Evolutionary conservation across 805 yeast genomes (phyloP).

Genomic region (Tetrapisispora namnaoensis): DNA sequence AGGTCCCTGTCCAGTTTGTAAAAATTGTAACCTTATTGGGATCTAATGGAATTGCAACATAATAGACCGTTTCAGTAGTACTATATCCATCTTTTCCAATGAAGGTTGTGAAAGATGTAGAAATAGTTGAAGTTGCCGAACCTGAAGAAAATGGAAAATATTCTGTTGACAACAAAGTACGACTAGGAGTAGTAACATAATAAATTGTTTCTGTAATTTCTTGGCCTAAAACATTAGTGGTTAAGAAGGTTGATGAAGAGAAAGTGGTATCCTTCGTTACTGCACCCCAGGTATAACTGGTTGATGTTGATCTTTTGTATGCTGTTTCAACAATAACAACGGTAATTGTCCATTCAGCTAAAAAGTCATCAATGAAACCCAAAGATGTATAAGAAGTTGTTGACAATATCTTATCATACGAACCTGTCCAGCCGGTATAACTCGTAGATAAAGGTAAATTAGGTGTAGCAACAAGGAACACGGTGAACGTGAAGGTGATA

Average conservation of each 20-base stretch:
- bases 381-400: neutral
- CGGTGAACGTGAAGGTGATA: neutral
- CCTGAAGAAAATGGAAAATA: neutral
- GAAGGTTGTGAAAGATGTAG: neutral
- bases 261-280: neutral
- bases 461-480: neutral
- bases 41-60: neutral
- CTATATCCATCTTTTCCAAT: neutral
- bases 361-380: neutral
- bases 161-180: neutral
- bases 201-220: neutral
- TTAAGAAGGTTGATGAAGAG: neutral
- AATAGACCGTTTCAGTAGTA: conserved; percentile 1
- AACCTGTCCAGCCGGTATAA: neutral
- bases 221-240: neutral
- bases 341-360: neutral
- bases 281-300: neutral
- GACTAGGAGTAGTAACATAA: neutral
- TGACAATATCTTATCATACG: neutral
- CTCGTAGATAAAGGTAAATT: neutral
- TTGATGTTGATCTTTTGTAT: neutral
- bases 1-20: neutral
- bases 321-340: neutral
- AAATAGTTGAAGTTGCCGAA: neutral
- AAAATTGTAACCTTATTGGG: neutral